Percentiles rank a stretch among this genome's conserved stretches.
Evolutionary conservation across 768 basidiomycete species (phyloP).

Genomic region (Exsudoporus frostii): DNA sequence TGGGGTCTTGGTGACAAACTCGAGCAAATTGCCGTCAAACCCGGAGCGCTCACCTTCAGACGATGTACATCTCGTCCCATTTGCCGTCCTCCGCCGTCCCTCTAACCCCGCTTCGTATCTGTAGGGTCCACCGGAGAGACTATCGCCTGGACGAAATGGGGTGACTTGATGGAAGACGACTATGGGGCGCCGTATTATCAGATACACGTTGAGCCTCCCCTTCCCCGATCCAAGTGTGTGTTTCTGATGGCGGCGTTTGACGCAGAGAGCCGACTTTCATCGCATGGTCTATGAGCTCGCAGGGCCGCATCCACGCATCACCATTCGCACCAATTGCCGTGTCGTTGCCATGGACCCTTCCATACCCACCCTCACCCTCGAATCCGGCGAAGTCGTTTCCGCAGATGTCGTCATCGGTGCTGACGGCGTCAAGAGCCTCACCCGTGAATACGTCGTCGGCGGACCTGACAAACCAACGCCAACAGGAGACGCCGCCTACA

Average conservation of each 20-base stretch:
- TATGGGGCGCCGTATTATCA: slow-evolving; percentile 35
- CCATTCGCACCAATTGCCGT: slow-evolving; percentile 34
- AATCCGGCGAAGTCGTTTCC: slow-evolving; percentile 40
- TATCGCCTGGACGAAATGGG: slow-evolving; percentile 37
- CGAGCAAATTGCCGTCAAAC: slow-evolving; percentile 36
- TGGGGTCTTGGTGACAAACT: slow-evolving; percentile 50
- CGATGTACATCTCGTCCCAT: slow-evolving; percentile 34
- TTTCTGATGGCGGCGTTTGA: background rate
- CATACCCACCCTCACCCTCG: slow-evolving; percentile 35
- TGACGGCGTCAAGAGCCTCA: slow-evolving; percentile 51
- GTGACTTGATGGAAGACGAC: slow-evolving; percentile 28
- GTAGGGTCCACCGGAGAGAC: slow-evolving; percentile 34
- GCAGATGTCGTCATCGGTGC: slow-evolving; percentile 48
- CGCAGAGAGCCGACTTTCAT: slow-evolving; percentile 47
- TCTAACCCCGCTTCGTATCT: background rate
- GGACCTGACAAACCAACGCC: slow-evolving; percentile 43
- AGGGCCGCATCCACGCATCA: slow-evolving; percentile 31
- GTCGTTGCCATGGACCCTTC: slow-evolving; percentile 37
- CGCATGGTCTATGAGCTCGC: slow-evolving; percentile 36
- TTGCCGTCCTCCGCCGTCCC: no score
- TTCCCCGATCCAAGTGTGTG: background rate
- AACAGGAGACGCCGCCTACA: slow-evolving; percentile 64
- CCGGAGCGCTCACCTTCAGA: slow-evolving; percentile 38
- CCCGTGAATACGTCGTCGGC: slow-evolving; percentile 50
- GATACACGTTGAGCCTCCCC: slow-evolving; percentile 30